Evolutionary conservation across 441 rosid genomes (phyloP).

Genomic region (Erodium moschatum): DNA sequence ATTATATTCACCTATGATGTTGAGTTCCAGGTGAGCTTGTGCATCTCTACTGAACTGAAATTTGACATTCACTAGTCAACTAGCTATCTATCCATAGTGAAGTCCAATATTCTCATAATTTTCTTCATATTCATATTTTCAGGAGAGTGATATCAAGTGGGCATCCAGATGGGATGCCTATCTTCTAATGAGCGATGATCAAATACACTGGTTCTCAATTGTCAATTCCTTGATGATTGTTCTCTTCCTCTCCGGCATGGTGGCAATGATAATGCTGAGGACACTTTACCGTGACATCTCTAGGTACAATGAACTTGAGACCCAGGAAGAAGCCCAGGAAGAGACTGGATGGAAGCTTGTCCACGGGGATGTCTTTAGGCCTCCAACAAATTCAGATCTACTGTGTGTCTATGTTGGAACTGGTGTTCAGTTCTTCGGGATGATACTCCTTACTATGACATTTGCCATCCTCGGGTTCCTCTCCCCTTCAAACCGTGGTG

Average conservation of each 20-base stretch:
- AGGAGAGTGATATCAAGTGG: slow-evolving; percentile 24
- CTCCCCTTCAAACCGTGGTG: slow-evolving; percentile 24
- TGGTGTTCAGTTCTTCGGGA: slow-evolving; percentile 22
- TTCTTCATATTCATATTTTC: slow-evolving; percentile 3
- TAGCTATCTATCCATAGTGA: not conserved
- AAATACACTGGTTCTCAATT: slow-evolving; percentile 21
- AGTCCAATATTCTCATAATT: not conserved
- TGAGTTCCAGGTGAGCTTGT: slow-evolving; percentile 47
- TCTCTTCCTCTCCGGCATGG: slow-evolving; percentile 25
- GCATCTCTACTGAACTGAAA: not conserved
- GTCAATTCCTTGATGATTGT: slow-evolving; percentile 24
- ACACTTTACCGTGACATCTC: slow-evolving; percentile 23
- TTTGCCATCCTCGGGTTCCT: slow-evolving; percentile 23
- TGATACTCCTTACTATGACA: slow-evolving; percentile 20
- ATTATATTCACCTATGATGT: slow-evolving; percentile 68
- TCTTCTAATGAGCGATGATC: slow-evolving; percentile 17
- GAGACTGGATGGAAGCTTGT: not conserved
- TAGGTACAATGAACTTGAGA: slow-evolving; percentile 23
- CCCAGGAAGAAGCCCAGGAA: slow-evolving; percentile 2
- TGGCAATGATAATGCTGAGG: slow-evolving; percentile 22
- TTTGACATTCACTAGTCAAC: not conserved
- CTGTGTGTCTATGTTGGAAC: slow-evolving; percentile 20
- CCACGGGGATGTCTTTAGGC: slow-evolving; percentile 17
- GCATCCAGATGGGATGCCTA: slow-evolving; percentile 24
- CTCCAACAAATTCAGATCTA: slow-evolving; percentile 19